Conservation (phyloP, 495 filamentous ascomycete species). For the Lasiosphaeris hirsuta region DNA sequence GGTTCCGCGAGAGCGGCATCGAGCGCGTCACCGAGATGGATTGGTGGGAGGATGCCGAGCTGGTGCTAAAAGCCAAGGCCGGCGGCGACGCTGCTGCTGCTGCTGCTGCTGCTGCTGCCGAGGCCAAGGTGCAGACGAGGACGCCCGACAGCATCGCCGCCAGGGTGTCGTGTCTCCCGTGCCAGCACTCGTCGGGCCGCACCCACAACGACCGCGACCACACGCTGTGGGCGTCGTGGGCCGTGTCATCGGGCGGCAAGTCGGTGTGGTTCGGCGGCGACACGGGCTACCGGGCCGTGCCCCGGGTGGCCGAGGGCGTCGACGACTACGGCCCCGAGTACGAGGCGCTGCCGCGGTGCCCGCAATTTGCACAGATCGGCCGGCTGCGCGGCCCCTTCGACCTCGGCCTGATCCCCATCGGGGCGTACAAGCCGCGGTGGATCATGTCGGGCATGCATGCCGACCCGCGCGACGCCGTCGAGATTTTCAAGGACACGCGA, state of each 20-base stretch:
- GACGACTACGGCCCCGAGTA: slow-evolving; percentile 75
- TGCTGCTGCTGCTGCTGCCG: too few species aligned
- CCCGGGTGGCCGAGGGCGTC: slow-evolving; percentile 48
- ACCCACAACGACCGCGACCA: slow-evolving; percentile 61
- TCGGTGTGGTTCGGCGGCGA: slow-evolving; percentile 75
- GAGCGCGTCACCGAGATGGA: slow-evolving; percentile 74
- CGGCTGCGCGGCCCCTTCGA: slow-evolving; percentile 82
- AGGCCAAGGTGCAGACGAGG: background rate
- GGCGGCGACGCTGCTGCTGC: too few species aligned
- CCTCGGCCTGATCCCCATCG: slow-evolving; percentile 91
- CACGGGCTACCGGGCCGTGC: slow-evolving; percentile 80
- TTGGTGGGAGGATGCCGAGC: slow-evolving; percentile 87
- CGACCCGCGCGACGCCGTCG: slow-evolving; percentile 82
- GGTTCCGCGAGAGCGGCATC: slow-evolving; percentile 71
- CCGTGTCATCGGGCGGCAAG: slow-evolving; percentile 68
- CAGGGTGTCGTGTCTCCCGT: slow-evolving; percentile 76
- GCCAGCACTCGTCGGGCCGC: slow-evolving; percentile 77
- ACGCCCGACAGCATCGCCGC: slow-evolving; percentile 55
- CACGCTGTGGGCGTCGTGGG: slow-evolving; percentile 90
- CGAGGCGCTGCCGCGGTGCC: slow-evolving; percentile 67
- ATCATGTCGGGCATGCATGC: slow-evolving; percentile 80
- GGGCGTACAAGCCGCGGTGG: slow-evolving; percentile 79
- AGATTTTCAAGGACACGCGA: slow-evolving; percentile 84
- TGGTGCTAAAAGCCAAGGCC: slow-evolving; percentile 46
- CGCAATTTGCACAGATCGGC: slow-evolving; percentile 86